Percentiles rank a stretch among this genome's conserved stretches.
Evolutionary conservation across 768 basidiomycete genomes (phyloP).

Genomic region (Hypholoma sublateritium): DNA sequence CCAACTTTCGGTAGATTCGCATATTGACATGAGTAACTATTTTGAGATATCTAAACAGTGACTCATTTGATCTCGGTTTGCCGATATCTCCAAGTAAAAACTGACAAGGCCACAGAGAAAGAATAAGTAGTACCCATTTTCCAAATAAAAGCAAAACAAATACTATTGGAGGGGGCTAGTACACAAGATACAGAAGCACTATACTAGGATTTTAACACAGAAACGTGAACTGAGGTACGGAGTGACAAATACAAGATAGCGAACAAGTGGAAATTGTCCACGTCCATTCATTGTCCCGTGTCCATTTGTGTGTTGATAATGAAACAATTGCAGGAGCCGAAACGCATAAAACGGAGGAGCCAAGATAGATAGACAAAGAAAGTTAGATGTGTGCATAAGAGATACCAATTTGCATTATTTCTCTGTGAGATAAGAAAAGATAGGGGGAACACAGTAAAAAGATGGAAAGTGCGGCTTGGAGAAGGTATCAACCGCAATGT

Average conservation of each 20-base stretch:
- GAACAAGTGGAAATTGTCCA: conserved; percentile 23
- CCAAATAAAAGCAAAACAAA: not conserved
- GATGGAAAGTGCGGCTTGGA: not conserved
- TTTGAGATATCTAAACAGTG: no score
- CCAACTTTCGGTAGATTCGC: no score
- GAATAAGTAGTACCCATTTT: no score
- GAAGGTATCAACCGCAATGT: not conserved
- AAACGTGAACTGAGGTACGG: conserved; percentile 8
- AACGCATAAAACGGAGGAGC: conserved; percentile 5
- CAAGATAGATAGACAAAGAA: conserved; percentile 7
- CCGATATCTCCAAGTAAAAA: no score
- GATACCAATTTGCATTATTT: not conserved
- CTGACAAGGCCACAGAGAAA: no score
- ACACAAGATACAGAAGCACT: conserved; percentile 1
- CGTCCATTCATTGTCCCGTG: conserved; percentile 58
- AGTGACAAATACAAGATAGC: conserved; percentile 50
- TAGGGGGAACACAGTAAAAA: not conserved
- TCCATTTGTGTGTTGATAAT: conserved; percentile 28
- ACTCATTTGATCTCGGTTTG: no score
- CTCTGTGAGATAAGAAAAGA: not conserved
- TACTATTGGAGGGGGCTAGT: not conserved
- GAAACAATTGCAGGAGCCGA: not conserved
- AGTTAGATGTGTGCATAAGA: not conserved
- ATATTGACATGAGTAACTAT: not conserved
- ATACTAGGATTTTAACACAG: not conserved